Conservation (phyloP, 371 early-diverging fungal genomes). For the Dinochytrium kinnereticum region DNA sequence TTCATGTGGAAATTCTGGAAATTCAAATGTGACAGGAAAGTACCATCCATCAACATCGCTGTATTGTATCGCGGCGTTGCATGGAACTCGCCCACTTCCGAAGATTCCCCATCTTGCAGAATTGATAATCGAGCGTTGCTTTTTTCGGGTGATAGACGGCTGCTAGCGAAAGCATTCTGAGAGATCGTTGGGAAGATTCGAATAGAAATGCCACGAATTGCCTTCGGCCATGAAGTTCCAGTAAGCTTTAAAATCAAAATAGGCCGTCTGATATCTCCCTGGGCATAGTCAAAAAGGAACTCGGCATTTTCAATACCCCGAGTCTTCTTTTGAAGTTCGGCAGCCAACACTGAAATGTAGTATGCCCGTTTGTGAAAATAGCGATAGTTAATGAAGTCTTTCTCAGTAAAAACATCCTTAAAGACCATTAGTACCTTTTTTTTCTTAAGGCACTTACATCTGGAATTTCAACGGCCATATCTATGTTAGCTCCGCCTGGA, state of each 20-base stretch:
- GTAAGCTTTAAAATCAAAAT: constrained; percentile 60
- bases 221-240: not conserved
- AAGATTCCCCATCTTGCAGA: not conserved
- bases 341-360: constrained; percentile 73
- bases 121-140: constrained; percentile 75
- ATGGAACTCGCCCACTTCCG: constrained; percentile 23
- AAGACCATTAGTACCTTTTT: not conserved
- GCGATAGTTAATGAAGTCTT: constrained; percentile 91
- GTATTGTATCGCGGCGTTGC: constrained; percentile 94
- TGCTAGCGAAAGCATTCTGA: constrained; percentile 64
- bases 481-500: constrained; percentile 70
- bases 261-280: constrained; percentile 76
- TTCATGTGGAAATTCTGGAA: constrained; percentile 78
- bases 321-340: constrained; percentile 46
- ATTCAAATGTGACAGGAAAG: constrained; percentile 75
- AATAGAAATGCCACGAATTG: constrained; percentile 45
- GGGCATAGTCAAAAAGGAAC: not conserved
- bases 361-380: constrained; percentile 95
- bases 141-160: constrained; percentile 79
- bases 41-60: constrained; percentile 76
- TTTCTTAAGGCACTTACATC: constrained; percentile 41
- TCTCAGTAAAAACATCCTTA: constrained; percentile 80
- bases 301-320: constrained; percentile 57
- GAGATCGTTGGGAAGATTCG: constrained; percentile 80
- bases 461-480: constrained; percentile 95